A percentile compares a stretch with the other conserved stretches of the same genome.
Conservation (phyloP, 2,329 filamentous ascomycete genomes). For the Aureobasidium vineae region DNA sequence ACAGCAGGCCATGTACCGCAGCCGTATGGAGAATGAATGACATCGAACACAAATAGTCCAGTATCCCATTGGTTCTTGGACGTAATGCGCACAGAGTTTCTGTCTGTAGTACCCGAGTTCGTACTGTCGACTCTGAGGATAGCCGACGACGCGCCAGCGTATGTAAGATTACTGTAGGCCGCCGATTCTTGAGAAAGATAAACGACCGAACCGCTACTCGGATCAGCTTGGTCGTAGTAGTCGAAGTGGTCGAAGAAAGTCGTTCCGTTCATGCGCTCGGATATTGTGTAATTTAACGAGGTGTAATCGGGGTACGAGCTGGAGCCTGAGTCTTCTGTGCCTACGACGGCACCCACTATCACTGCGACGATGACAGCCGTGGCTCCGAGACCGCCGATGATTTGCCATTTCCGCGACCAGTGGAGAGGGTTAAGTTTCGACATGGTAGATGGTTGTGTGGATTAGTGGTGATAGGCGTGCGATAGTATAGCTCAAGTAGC, state of each 20-base stretch:
- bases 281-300: conserved; percentile 32
- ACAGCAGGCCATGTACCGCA: conserved; percentile 66
- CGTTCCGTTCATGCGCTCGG: conserved; percentile 42
- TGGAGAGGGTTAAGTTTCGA: conserved; percentile 34
- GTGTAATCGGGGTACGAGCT: conserved; percentile 34
- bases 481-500: neutral
- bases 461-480: neutral
- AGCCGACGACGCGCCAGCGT: conserved; percentile 32
- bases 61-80: conserved; percentile 59
- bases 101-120: conserved; percentile 45
- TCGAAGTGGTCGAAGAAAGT: conserved; percentile 53
- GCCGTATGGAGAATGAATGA: conserved; percentile 62
- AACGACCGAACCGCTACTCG: conserved; percentile 51
- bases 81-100: conserved; percentile 62
- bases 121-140: conserved; percentile 34
- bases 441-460: neutral
- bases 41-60: conserved; percentile 66
- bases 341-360: neutral
- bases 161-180: conserved; percentile 33
- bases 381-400: conserved; percentile 25
- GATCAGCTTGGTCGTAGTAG: conserved; percentile 50
- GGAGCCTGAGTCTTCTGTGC: neutral
- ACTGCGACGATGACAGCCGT: conserved; percentile 2
- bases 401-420: conserved; percentile 32
- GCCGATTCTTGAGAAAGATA: conserved; percentile 38